A percentile compares a stretch with the other conserved stretches of the same genome.
These are phyloP conservation scores for Lumnitzera littorea DNA, from an alignment of 345 rosid genomes.

Conservation along the genomic window DNA sequence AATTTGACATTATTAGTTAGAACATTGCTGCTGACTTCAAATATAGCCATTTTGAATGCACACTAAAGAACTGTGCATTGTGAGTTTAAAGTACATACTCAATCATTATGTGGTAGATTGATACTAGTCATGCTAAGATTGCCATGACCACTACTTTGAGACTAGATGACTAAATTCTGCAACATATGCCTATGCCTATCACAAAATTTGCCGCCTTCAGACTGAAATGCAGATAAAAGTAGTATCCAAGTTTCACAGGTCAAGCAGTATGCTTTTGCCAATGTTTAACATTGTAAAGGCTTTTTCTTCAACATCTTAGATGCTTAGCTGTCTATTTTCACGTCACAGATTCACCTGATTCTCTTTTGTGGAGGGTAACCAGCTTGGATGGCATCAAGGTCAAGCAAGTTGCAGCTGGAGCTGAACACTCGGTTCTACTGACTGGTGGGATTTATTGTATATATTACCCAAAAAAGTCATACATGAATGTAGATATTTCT, in stretches of 20 bases:
- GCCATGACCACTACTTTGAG: too few species aligned
- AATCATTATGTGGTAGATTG: too few species aligned
- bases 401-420: constrained; percentile 61
- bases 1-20: background rate
- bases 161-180: too few species aligned
- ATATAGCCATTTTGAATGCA: too few species aligned
- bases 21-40: too few species aligned
- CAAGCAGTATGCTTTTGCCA: background rate
- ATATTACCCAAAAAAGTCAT: background rate
- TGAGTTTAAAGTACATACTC: too few species aligned
- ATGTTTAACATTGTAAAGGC: background rate
- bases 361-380: constrained; percentile 35
- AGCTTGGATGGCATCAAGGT: constrained; percentile 39
- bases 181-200: background rate
- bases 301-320: background rate
- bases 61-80: too few species aligned
- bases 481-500: too few species aligned
- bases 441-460: constrained; percentile 33
- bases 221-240: too few species aligned
- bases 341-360: constrained; percentile 10
- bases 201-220: background rate
- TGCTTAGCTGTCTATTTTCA: too few species aligned
- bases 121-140: too few species aligned
- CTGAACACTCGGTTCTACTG: constrained; percentile 80
- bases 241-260: background rate